Base-by-base conservation (phyloP, 148 eudicot genomes). In the Chenopodium suecicum region DNA sequence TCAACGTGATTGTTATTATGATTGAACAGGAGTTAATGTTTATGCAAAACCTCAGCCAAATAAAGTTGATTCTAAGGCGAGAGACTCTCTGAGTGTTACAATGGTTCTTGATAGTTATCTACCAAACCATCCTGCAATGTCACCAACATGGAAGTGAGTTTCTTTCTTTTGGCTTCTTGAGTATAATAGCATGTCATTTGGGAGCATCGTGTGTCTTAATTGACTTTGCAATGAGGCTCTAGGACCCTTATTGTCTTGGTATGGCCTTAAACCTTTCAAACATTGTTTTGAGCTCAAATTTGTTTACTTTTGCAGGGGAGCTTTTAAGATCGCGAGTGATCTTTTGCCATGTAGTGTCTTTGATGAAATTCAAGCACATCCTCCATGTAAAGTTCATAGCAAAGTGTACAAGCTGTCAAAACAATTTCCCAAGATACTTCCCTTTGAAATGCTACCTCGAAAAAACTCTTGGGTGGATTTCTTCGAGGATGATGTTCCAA, bases 61-160 rank as follows among this genome's bases (percentile, higher is more conserved):
- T 67, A 65, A 66, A 34, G 37, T 71, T 71, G 74, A 78, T 70
- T 70, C 65, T 19, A 82, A 74, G 63, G 77, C 81, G 32, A 47
- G 60, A 77, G 74, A 76, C 62, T 20, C 64, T 68, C 41, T 13
- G 44, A 73, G 70, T 62, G 13, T 63, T 50, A 52, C 64, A 37
- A 69, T 73, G 32, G 76, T 74, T 68, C 73, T 65, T 75, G 86
- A 86, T 64, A 84, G 75, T 12, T 75, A 12, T 75, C 85, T 83
- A 65, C 90, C 76, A 32, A 87, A 83, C 82, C 78, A 74, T 76
- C 93, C 91, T 80, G 86, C 94, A 50, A 60, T 68, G 78, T 69
- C 58, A 82, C 82, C 89, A 25, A 82, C 84, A 34, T 93, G 97
- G 97, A 90, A 82, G 97, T 93, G 82, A 90, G 93, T 88, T 62